Percentiles rank a stretch among this genome's conserved stretches.
Conservation (phyloP, 2,329 filamentous ascomycete species). For the Sporothrix protearum region DNA sequence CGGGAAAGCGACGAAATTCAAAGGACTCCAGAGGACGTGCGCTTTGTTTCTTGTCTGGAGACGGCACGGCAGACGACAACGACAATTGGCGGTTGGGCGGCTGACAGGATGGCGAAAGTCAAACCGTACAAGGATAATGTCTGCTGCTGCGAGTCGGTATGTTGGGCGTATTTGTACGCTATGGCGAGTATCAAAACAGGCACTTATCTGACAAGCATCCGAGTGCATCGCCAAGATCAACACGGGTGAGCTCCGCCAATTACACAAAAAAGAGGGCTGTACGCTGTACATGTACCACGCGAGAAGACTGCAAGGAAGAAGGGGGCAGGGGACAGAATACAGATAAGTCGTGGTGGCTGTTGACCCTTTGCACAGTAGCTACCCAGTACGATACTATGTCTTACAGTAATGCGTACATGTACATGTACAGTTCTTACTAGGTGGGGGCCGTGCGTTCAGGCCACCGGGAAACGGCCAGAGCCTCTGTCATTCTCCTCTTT, state of each 20-base stretch:
- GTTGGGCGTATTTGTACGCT: background rate
- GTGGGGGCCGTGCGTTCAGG: conserved; percentile 24
- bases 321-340: background rate
- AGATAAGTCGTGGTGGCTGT: background rate
- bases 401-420: too few relatives aligned
- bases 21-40: background rate
- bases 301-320: background rate
- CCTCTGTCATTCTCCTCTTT: background rate
- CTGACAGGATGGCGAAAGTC: background rate
- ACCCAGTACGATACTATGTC: too few relatives aligned
- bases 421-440: too few relatives aligned
- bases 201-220: background rate
- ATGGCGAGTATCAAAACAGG: background rate
- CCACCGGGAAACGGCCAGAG: conserved; percentile 10
- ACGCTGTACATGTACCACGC: background rate
- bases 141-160: background rate
- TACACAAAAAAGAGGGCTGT: background rate
- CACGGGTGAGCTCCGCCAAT: background rate
- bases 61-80: background rate
- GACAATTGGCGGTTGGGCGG: background rate
- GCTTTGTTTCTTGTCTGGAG: conserved; percentile 3
- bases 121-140: background rate
- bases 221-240: background rate
- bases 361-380: too few relatives aligned
- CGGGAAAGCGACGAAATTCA: conserved; percentile 10